Percentiles rank a stretch among this genome's conserved stretches.
These are phyloP conservation scores for Oemleria cerasiformis DNA, from an alignment of 306 rosid species.

Conservation along the genomic window DNA sequence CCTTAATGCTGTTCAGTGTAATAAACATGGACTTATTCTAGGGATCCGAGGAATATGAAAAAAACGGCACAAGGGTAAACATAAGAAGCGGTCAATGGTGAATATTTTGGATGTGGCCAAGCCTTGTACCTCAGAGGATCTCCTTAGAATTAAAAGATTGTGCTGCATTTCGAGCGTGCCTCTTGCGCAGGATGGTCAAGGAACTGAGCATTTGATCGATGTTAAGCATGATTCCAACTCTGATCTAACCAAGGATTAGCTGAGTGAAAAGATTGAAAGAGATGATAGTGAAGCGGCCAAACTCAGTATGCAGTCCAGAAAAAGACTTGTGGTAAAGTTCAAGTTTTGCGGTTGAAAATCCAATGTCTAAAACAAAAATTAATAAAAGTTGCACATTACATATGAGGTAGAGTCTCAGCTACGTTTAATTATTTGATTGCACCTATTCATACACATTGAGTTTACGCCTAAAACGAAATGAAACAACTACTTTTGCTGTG, in stretches of 20 bases:
- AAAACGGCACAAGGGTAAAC: slow-evolving; percentile 34
- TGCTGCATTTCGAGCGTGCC: slow-evolving; percentile 13
- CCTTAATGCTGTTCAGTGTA: slow-evolving; percentile 5
- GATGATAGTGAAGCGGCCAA: slow-evolving; percentile 28
- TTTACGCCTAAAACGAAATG: background rate
- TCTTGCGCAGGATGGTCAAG: slow-evolving; percentile 29
- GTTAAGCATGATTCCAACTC: slow-evolving; percentile 29
- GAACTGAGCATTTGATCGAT: slow-evolving; percentile 17
- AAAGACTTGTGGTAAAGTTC: slow-evolving; percentile 29
- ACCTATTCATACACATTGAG: background rate
- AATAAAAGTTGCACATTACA: slow-evolving; percentile 2
- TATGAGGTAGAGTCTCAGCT: slow-evolving; percentile 14
- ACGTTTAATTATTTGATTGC: background rate
- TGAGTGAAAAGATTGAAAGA: slow-evolving; percentile 19
- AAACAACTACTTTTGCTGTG: background rate
- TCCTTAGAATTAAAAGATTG: slow-evolving; percentile 32
- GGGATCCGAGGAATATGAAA: slow-evolving; percentile 26
- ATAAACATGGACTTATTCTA: slow-evolving; percentile 13
- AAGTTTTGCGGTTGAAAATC: slow-evolving; percentile 27
- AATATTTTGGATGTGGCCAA: slow-evolving; percentile 48
- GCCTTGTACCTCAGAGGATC: slow-evolving; percentile 41
- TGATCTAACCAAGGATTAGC: slow-evolving; percentile 28
- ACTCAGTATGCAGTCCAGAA: slow-evolving; percentile 16
- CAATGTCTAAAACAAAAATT: slow-evolving; percentile 2
- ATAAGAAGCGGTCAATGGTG: slow-evolving; percentile 48